Evolutionary conservation across 495 filamentous ascomycete species (phyloP).

Genomic region (Penicillium canariense): DNA sequence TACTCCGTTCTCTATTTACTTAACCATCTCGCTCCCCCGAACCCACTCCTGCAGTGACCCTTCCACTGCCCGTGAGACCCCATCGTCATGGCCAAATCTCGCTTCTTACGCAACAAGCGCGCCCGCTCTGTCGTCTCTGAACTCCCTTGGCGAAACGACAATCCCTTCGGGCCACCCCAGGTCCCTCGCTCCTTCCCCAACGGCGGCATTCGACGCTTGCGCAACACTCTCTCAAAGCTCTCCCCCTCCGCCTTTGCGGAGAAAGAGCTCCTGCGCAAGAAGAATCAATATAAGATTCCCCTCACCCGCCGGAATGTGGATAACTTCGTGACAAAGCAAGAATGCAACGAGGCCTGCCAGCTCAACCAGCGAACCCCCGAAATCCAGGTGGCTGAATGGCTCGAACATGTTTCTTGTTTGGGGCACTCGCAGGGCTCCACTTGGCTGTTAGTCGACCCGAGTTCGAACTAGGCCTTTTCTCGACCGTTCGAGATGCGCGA

Average conservation of each 20-base stretch:
- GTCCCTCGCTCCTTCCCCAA: slow-evolving; percentile 29
- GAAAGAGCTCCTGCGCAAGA: slow-evolving; percentile 39
- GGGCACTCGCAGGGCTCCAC: not conserved
- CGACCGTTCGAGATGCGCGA: slow-evolving; percentile 15
- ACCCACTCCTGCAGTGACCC: slow-evolving; percentile 6
- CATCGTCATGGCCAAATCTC: slow-evolving; percentile 30
- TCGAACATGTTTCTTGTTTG: slow-evolving; percentile 57
- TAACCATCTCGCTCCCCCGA: not conserved
- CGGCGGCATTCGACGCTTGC: slow-evolving; percentile 37
- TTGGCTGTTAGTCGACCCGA: slow-evolving; percentile 1
- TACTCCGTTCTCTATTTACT: slow-evolving; percentile 1
- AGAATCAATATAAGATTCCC: slow-evolving; percentile 42
- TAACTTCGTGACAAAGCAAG: slow-evolving; percentile 42
- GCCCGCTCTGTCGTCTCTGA: slow-evolving; percentile 30
- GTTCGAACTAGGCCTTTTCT: slow-evolving; percentile 24
- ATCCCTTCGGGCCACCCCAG: slow-evolving; percentile 41
- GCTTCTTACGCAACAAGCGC: slow-evolving; percentile 27
- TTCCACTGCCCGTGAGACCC: not conserved
- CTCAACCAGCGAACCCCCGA: slow-evolving; percentile 53
- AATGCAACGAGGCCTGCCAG: slow-evolving; percentile 56
- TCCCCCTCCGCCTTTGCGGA: slow-evolving; percentile 40
- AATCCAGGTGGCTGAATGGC: slow-evolving; percentile 66
- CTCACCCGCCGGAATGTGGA: slow-evolving; percentile 47
- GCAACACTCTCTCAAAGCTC: slow-evolving; percentile 38
- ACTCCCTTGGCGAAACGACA: slow-evolving; percentile 35